Percentiles rank a stretch among this genome's conserved stretches.
Evolutionary conservation across 2,329 filamentous ascomycete genomes (phyloP).

Genomic region (Pyrenophora seminiperda): DNA sequence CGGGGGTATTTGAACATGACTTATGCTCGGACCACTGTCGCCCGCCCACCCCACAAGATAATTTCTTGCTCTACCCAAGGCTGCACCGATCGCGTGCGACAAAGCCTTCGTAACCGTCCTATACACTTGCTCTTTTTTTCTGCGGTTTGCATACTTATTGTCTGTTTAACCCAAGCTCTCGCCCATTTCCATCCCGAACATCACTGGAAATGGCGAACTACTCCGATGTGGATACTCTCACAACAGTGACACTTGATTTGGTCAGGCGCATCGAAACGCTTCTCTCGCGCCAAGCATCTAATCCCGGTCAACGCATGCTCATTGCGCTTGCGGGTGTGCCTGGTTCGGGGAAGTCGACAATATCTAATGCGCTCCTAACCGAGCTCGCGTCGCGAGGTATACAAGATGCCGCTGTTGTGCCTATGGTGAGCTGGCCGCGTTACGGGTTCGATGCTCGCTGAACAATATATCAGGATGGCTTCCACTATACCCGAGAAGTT

Average conservation of each 20-base stretch:
- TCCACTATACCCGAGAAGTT: conserved; percentile 29
- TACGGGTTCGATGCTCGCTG: neutral
- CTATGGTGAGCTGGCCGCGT: conserved; percentile 25
- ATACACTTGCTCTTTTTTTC: neutral
- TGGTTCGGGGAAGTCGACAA: conserved; percentile 36
- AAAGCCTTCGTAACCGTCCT: neutral
- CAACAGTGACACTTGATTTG: conserved; percentile 24
- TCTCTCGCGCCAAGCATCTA: conserved; percentile 23
- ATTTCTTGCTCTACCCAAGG: neutral
- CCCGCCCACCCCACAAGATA: conserved; percentile 23
- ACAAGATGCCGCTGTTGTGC: conserved; percentile 28
- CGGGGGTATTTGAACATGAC: conserved; percentile 11
- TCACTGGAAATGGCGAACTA: conserved; percentile 16
- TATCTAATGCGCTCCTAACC: conserved; percentile 27
- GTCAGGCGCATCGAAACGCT: conserved; percentile 26
- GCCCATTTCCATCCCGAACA: neutral
- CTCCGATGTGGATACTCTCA: conserved; percentile 11
- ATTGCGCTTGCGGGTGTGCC: conserved; percentile 37
- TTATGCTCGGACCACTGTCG: conserved; percentile 25
- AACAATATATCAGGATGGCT: conserved; percentile 27
- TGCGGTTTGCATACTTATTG: no score
- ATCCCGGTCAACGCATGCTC: conserved; percentile 29
- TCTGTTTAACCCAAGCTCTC: neutral
- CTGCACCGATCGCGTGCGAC: neutral
- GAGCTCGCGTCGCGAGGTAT: conserved; percentile 27